A percentile compares a stretch with the other conserved stretches of the same genome.
Conservation (phyloP, 2,329 filamentous ascomycete species). For the Hortaea sp. region DNA sequence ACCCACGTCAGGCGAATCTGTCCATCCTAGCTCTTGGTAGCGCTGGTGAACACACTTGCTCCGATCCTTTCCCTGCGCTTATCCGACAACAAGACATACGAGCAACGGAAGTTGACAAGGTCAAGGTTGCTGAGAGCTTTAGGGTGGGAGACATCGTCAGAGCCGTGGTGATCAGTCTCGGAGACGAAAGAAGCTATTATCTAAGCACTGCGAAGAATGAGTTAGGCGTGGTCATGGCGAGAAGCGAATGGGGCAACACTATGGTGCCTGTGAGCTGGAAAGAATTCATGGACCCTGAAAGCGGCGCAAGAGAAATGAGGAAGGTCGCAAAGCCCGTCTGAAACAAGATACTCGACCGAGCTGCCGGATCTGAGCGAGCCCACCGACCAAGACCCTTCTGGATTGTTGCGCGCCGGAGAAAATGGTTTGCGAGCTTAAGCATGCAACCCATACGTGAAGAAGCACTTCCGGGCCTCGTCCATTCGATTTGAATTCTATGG, state of each 20-base stretch:
- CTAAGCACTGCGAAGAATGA: conserved; percentile 87
- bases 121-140: conserved; percentile 84
- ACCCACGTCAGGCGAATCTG: conserved; percentile 73
- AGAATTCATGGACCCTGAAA: conserved; percentile 79
- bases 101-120: conserved; percentile 90
- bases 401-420: too few relatives aligned
- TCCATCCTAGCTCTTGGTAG: conserved; percentile 75
- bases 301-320: conserved; percentile 63
- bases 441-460: too few relatives aligned
- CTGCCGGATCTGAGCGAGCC: too few relatives aligned
- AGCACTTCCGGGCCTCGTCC: too few relatives aligned
- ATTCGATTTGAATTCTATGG: too few relatives aligned
- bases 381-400: too few relatives aligned
- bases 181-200: conserved; percentile 93
- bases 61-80: conserved; percentile 22
- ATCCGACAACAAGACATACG: conserved; percentile 66
- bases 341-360: conserved; percentile 20
- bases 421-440: too few relatives aligned
- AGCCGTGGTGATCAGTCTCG: conserved; percentile 71
- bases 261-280: conserved; percentile 95
- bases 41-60: conserved; percentile 16
- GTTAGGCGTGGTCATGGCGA: conserved; percentile 86
- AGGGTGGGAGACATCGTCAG: conserved; percentile 85
- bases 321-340: conserved; percentile 92
- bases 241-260: conserved; percentile 69